phyloP scores from a whole-genome alignment of 768 basidiomycete species.

The Mrakia blollopis region DNA sequence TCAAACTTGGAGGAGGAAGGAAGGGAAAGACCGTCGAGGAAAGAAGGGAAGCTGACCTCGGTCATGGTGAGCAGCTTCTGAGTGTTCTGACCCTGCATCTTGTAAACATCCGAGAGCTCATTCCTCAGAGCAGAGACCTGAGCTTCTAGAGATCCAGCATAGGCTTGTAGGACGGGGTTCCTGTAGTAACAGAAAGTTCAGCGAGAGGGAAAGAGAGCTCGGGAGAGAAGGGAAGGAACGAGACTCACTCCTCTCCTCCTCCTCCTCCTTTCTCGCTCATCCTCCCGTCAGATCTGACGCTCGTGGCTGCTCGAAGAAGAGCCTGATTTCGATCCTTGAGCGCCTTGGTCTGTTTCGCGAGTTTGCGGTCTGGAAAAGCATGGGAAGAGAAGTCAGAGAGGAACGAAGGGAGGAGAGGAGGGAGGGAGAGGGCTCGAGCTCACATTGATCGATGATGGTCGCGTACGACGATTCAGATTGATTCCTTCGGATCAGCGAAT shows the following conservation, averaged over 20 bases:
- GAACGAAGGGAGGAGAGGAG: constrained; percentile 23
- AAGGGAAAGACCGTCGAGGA: too few species aligned
- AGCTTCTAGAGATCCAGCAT: constrained; percentile 84
- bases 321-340: constrained; percentile 89
- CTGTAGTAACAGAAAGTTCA: constrained; percentile 45
- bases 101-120: constrained; percentile 90
- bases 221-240: constrained; percentile 4
- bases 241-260: constrained; percentile 63
- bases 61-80: constrained; percentile 89
- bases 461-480: constrained; percentile 72
- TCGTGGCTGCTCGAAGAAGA: constrained; percentile 74
- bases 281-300: constrained; percentile 55
- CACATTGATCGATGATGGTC: constrained; percentile 88
- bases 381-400: neutral
- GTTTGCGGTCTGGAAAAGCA: constrained; percentile 63
- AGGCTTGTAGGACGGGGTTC: constrained; percentile 79
- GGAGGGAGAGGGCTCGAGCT: constrained; percentile 41
- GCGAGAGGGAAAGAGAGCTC: neutral
- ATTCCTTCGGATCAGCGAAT: constrained; percentile 70
- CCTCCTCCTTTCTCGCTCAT: constrained; percentile 47
- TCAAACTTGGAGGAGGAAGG: neutral
- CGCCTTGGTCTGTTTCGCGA: constrained; percentile 85
- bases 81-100: constrained; percentile 91
- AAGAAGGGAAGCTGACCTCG: constrained; percentile 49
- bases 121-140: constrained; percentile 87